Evolutionary conservation across 768 basidiomycete genomes (phyloP), one percentile per base, ranked within the genome.

Genomic region (Russula brevipes): DNA sequence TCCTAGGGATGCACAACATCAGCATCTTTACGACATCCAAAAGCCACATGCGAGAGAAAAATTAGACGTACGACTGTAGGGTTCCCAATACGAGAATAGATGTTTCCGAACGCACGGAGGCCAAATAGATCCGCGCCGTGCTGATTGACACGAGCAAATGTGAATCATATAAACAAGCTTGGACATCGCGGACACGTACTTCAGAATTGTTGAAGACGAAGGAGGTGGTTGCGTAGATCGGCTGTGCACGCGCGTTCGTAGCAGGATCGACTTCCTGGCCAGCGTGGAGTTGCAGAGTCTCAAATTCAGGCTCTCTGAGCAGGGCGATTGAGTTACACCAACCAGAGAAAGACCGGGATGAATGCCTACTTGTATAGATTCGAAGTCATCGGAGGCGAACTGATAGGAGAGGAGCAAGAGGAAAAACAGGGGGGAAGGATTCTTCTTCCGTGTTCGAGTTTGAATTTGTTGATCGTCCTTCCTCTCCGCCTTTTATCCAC

Each of bases 221-320:
- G 67, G 84, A 85, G 4, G 87, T 86, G 14, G 85, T 76, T 0
- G 87, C 83, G 62, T 90, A 91, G 69, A 93, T 90, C 0, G 91
- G 91, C 0, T 84, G 82, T 3, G 89, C 91, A 3, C 89, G 82
- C 4, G 91, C 86, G 60, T 87, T 85, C 0, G 86, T 88, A 1
- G 84, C 71, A 0, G 81, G 72, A 73, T 89, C 88, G 11, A 81
- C 80, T 12, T 73, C 74, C 65, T 89, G 86, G 1, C 90, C 90
- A 17, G 84, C 90, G 70, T 93, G 90, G 5, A 91, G 78, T 72
- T 90, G 88, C 52, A 91, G 77, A 1, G 89, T 91, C 69, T 91
- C 88, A 68, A 91, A 90, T 69, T 89, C 86, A 53, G 87, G 87
- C 44, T 70, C 71, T 60, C 78, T 79, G 16, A 16, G n/a, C 41